These are phyloP conservation scores for Trichophyton benhamiae DNA, from an alignment of 2,329 filamentous ascomycete species.

Conservation along the genomic window DNA sequence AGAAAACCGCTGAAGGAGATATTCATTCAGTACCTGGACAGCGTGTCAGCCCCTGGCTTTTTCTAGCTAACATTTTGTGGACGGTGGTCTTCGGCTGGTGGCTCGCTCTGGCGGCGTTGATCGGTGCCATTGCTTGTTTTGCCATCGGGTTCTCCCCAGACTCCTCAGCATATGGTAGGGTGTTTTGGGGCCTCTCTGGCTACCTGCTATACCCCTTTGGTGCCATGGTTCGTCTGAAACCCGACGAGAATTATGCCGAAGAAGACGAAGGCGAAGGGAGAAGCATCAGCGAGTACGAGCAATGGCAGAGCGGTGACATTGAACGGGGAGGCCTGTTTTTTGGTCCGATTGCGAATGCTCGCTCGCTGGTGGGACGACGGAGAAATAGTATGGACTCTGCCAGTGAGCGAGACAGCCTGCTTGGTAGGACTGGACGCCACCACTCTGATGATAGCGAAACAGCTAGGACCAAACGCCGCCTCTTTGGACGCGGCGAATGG, in stretches of 20 bases:
- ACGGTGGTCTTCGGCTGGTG: conserved; percentile 91
- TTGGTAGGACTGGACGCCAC: conserved; percentile 53
- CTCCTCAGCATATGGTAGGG: conserved; percentile 69
- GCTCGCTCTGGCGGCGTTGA: conserved; percentile 64
- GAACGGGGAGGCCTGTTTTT: conserved; percentile 95
- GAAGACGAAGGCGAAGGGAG: conserved; percentile 92
- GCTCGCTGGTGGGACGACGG: conserved; percentile 74
- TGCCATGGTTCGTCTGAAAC: conserved; percentile 84
- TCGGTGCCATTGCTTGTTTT: conserved; percentile 67
- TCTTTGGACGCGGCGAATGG: conserved; percentile 95
- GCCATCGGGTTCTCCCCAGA: conserved; percentile 67
- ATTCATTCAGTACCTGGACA: conserved; percentile 91
- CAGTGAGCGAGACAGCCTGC: conserved; percentile 78
- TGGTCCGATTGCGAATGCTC: conserved; percentile 55
- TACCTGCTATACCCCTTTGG: conserved; percentile 96
- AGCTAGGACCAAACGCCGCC: conserved; percentile 54
- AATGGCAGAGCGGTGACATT: conserved; percentile 95
- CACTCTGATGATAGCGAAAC: conserved; percentile 30
- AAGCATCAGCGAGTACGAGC: conserved; percentile 96
- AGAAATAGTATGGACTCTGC: conserved; percentile 80
- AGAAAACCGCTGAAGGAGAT: conserved; percentile 89
- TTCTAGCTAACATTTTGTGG: conserved; percentile 84
- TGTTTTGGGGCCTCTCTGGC: conserved; percentile 69
- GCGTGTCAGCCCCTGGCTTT: conserved; percentile 68
- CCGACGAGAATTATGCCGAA: conserved; percentile 85